Base-by-base conservation (phyloP, 2,329 filamentous ascomycete genomes). In the Cytospora leucostoma region DNA sequence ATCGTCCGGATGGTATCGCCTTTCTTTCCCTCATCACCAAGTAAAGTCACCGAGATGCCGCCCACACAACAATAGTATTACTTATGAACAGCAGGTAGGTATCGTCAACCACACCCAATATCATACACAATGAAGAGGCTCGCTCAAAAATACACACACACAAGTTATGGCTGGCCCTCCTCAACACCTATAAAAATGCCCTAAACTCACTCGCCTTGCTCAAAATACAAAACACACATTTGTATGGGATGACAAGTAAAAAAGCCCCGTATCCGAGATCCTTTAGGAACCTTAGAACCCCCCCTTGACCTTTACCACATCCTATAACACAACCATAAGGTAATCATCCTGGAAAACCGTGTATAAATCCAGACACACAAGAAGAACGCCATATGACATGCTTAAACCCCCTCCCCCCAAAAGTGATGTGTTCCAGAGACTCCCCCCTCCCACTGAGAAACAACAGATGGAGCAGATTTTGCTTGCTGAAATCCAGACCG, bases 331-430 rank as follows among this genome's bases (percentile, higher is more conserved):
- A 40, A 40, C 34, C 17, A 21, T 10, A 47, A 21, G 10, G 21
- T 2, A 7, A 56, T 19, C 27, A 21, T 17, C 53, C 27, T 40
- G 53, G 27, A 21, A n/a, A 51, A 21, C 21, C 6, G 19, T 11
- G 21, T 38, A 56, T 15, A 10, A 27, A 40, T 56, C 53, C 53
- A 38, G 53, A 38, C 38, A 27, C 27, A 27, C 27, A 27, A 27
- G 4, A 27, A 38, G 27, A 56, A 56, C 53, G 35, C 53, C 53
- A 35, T 13, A 8, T 56, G 34, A 38, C 53, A 56, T 56, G 53
- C 53, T 27, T 27, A 56, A 21, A 11, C 53, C 53, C 33, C n/a
- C 19, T n/a, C 53, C 33, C n/a, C 19, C 49, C 49, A 34, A 27
- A 37, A 38, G 27, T 38, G 27, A 10, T 7, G 8, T 37, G 44